Evolutionary conservation across 176 grass and related monocot genomes (phyloP).

Genomic region (Avena sativa): DNA sequence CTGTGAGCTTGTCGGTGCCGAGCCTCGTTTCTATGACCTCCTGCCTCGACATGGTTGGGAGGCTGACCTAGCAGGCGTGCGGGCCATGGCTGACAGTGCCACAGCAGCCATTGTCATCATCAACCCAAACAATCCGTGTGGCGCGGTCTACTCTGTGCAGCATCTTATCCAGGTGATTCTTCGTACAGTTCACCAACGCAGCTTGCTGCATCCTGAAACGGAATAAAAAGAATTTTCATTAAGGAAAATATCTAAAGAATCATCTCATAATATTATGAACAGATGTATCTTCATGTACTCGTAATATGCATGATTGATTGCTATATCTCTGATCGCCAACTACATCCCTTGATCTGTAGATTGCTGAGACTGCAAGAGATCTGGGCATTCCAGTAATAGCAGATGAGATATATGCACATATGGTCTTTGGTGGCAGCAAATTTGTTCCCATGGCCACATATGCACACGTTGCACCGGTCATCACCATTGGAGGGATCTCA

Average conservation of each 20-base stretch:
- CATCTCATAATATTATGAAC: not conserved
- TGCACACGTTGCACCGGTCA: slow-evolving; percentile 66
- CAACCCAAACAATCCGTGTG: slow-evolving; percentile 92
- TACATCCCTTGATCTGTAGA: slow-evolving; percentile 49
- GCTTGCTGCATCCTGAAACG: slow-evolving; percentile 1
- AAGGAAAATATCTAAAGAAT: not conserved
- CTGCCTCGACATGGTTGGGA: slow-evolving; percentile 62
- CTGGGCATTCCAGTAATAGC: slow-evolving; percentile 76
- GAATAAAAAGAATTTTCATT: not conserved
- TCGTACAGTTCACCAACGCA: not conserved
- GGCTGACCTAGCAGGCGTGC: slow-evolving; percentile 58
- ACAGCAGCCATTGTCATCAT: slow-evolving; percentile 84
- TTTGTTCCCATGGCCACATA: slow-evolving; percentile 83
- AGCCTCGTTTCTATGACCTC: slow-evolving; percentile 82
- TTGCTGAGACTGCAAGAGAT: slow-evolving; percentile 79
- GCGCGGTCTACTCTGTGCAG: slow-evolving; percentile 55
- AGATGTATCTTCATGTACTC: not conserved
- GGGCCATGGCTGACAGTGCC: slow-evolving; percentile 40
- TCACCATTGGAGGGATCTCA: slow-evolving; percentile 79
- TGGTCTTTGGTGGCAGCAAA: slow-evolving; percentile 68
- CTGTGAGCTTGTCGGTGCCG: slow-evolving; percentile 69
- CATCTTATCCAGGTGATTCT: slow-evolving; percentile 67
- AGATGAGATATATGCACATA: slow-evolving; percentile 86
- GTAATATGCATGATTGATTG: not conserved
- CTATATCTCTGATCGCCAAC: not conserved